Conservation (phyloP, 768 basidiomycete species). For the Asterophora lycoperdoides region DNA sequence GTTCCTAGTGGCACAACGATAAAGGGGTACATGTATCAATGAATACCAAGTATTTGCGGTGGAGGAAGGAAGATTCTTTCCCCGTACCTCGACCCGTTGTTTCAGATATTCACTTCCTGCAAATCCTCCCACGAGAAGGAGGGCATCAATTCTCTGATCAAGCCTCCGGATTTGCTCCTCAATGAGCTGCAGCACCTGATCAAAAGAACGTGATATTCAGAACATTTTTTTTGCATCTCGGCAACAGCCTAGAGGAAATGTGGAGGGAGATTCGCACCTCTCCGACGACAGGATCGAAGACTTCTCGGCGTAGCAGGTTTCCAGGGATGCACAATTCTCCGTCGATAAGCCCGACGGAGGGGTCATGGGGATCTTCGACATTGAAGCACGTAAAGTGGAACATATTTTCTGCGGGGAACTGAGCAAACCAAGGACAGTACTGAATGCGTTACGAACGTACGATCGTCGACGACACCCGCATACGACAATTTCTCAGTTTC, state of each 20-base stretch:
- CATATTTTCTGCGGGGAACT: constrained; percentile 53
- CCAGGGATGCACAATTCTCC: constrained; percentile 85
- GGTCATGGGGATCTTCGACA: constrained; percentile 76
- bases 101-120: constrained; percentile 84
- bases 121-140: constrained; percentile 89
- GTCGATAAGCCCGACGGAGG: constrained; percentile 72
- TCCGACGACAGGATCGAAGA: constrained; percentile 86
- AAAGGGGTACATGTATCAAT: neutral
- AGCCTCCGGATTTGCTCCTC: constrained; percentile 69
- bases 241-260: constrained; percentile 1
- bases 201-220: constrained; percentile 4
- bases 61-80: constrained; percentile 10
- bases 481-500: constrained; percentile 86
- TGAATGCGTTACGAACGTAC: constrained; percentile 33
- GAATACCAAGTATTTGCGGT: constrained; percentile 6
- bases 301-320: constrained; percentile 70
- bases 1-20: constrained; percentile 39
- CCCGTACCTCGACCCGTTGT: constrained; percentile 65
- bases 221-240: neutral
- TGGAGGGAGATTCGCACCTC: constrained; percentile 44
- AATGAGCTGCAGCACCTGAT: constrained; percentile 71
- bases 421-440: neutral
- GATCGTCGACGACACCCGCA: constrained; percentile 68
- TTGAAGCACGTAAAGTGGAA: constrained; percentile 93
- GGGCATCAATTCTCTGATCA: constrained; percentile 71